Evolutionary conservation across 75 land plant species (phyloP), one percentile per base, ranked within the genome.

Genomic region (Chamaecyparis obtusa): DNA sequence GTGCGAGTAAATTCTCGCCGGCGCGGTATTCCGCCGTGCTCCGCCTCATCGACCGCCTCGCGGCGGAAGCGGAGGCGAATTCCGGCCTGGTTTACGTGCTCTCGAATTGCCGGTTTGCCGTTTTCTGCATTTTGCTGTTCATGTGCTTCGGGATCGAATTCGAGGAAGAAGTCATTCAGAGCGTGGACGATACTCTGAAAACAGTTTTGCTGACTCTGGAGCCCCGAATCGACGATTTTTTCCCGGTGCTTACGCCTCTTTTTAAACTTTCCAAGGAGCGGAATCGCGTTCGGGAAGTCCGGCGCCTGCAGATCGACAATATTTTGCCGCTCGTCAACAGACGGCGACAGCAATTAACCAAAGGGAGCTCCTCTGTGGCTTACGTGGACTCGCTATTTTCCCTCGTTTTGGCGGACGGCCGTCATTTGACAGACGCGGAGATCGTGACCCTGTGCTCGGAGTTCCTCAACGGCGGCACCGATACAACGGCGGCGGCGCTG

Each of bases 401-500:
- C 3, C 89, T 94, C n/a, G 87, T 90, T 2, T 83, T 90, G n/a
- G 64, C 83, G 21, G 92, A 90, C 1, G 90, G 46, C 8, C 30
- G 74, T 84, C 89, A 32, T 88, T 87, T 36, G 30, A 71, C 84
- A 14, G 96, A 95, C 56, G 92, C 88, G 35, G 93, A 94, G 89
- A 82, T 92, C 32, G 92, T 94, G n/a, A 93, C 92, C 6, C 90
- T 95, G 15, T 87, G 88, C 55, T 93, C 97, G 24, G 98, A 96
- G 86, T 87, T 94, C 15, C 90, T 96, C 77, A 92, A 88, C 54
- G 97, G 94, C 48, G 94, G 95, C 15, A 95, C 96, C 4, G 99
- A 96, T 84, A 97, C 93, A 8, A 92, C 93, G 48, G 93, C 96
- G 21, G 89, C 94, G 3, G 64, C 91, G 2, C 43, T 92, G 13